These are phyloP conservation scores for Gaeumannomyces tritici DNA, from an alignment of 2,329 filamentous ascomycete species.

Conservation along the genomic window DNA sequence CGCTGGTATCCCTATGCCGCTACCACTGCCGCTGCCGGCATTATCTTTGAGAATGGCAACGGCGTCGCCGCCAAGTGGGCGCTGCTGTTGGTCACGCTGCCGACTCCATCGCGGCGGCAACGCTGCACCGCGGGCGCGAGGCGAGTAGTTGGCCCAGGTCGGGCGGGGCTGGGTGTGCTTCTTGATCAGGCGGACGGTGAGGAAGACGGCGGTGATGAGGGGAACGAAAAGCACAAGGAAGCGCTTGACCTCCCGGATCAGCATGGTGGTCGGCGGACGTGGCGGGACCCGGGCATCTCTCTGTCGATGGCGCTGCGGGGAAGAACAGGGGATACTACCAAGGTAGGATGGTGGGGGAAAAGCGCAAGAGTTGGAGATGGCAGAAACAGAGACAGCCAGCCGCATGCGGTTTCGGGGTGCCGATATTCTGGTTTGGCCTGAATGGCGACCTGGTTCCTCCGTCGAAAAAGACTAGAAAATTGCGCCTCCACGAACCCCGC, in stretches of 20 bases:
- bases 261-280: background rate
- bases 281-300: background rate
- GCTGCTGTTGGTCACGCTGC: background rate
- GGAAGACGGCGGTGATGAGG: constrained; percentile 4
- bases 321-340: no score
- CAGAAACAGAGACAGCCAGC: background rate
- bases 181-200: constrained; percentile 1
- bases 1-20: background rate
- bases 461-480: background rate
- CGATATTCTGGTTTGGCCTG: background rate
- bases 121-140: background rate
- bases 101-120: background rate
- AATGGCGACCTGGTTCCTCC: background rate
- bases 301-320: background rate
- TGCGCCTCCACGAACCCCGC: background rate
- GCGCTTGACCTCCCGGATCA: background rate
- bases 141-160: background rate
- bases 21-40: background rate
- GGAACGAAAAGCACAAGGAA: constrained; percentile 2
- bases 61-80: background rate
- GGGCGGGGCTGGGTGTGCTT: constrained; percentile 1
- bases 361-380: background rate
- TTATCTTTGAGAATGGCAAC: no score
- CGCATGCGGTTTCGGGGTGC: no score
- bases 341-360: background rate